These are phyloP conservation scores for Pseudopyrenochaeta lycopersici DNA, from an alignment of 2,329 filamentous ascomycete species.

Conservation along the genomic window DNA sequence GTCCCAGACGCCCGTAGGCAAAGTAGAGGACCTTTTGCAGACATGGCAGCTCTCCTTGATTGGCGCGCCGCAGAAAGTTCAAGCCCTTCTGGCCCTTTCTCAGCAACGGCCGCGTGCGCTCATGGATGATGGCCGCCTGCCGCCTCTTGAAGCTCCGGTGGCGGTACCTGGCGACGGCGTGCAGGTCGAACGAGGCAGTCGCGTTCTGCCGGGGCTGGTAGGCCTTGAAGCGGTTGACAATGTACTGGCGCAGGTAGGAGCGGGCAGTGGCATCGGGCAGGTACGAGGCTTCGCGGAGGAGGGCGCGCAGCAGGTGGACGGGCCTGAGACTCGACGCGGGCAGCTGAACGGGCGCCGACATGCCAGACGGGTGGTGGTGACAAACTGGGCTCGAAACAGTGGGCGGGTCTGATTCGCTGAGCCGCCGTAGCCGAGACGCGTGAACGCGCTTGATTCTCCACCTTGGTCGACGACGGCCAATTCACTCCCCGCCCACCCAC, in stretches of 20 bases:
- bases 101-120: slow-evolving; percentile 30
- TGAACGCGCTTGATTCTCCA: slow-evolving; percentile 36
- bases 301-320: slow-evolving; percentile 62
- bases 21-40: slow-evolving; percentile 62
- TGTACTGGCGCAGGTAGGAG: slow-evolving; percentile 58
- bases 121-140: slow-evolving; percentile 27
- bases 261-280: slow-evolving; percentile 66
- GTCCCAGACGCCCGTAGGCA: slow-evolving; percentile 67
- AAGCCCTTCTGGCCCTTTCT: slow-evolving; percentile 47
- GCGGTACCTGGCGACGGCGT: slow-evolving; percentile 26
- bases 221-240: slow-evolving; percentile 59
- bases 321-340: slow-evolving; percentile 32
- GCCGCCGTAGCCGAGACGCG: slow-evolving; percentile 24
- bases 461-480: slow-evolving; percentile 21
- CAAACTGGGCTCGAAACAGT: slow-evolving; percentile 6
- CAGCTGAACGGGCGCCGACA: slow-evolving; percentile 20
- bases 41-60: slow-evolving; percentile 62
- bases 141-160: slow-evolving; percentile 33
- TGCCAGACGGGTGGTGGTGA: slow-evolving; percentile 8
- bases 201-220: slow-evolving; percentile 45
- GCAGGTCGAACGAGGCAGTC: slow-evolving; percentile 18
- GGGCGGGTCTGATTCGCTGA: slow-evolving; percentile 27
- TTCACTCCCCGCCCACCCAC: slow-evolving; percentile 24
- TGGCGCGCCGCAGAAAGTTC: slow-evolving; percentile 61
- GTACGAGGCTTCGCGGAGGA: slow-evolving; percentile 68